These are phyloP conservation scores for Russula compacta DNA, from an alignment of 768 basidiomycete species.

Conservation along the genomic window DNA sequence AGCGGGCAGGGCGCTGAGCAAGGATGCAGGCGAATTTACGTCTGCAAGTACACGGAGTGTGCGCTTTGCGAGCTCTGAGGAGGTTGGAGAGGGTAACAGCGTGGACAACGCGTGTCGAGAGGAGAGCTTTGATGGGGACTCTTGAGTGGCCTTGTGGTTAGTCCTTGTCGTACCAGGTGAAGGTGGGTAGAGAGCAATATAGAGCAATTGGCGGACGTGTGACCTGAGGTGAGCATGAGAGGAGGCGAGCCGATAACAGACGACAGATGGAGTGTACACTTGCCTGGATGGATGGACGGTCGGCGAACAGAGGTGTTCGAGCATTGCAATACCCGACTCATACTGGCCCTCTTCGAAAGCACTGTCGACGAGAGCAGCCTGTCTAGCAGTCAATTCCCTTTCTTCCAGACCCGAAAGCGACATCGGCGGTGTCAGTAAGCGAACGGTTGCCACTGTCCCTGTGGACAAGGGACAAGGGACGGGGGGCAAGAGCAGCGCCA, in stretches of 20 bases:
- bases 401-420: neutral
- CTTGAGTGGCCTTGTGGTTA: constrained; percentile 7
- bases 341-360: constrained; percentile 74
- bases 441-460: no score
- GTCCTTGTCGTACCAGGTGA: neutral
- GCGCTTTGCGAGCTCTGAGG: constrained; percentile 14
- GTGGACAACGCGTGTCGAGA: constrained; percentile 17
- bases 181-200: constrained; percentile 20
- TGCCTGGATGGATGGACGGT: constrained; percentile 50
- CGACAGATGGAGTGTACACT: constrained; percentile 22
- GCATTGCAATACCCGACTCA: constrained; percentile 51
- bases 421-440: neutral
- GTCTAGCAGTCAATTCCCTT: constrained; percentile 9
- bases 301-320: constrained; percentile 54
- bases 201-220: constrained; percentile 20
- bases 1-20: constrained; percentile 19
- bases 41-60: constrained; percentile 16
- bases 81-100: constrained; percentile 8
- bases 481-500: neutral
- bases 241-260: neutral
- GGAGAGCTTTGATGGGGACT: constrained; percentile 15
- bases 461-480: neutral
- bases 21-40: constrained; percentile 13
- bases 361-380: constrained; percentile 48
- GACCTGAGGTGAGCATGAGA: neutral